These are phyloP conservation scores for Botrytis byssoidea DNA, from an alignment of 2,329 filamentous ascomycete species.

Conservation along the genomic window DNA sequence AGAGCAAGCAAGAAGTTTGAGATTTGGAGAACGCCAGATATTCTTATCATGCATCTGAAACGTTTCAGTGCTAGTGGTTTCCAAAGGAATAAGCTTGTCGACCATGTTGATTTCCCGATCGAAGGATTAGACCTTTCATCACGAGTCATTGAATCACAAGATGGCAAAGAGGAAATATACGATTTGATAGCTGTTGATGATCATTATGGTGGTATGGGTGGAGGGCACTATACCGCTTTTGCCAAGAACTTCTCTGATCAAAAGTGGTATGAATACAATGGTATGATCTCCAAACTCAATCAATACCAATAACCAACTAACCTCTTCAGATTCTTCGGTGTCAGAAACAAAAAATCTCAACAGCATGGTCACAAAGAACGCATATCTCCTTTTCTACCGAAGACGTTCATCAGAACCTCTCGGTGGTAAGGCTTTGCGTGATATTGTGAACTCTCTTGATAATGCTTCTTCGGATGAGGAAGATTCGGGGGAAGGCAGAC, in stretches of 20 bases:
- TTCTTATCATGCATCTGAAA: slow-evolving; percentile 92
- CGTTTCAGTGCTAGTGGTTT: slow-evolving; percentile 83
- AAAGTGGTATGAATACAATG: slow-evolving; percentile 96
- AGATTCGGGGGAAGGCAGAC: slow-evolving; percentile 76
- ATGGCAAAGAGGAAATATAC: slow-evolving; percentile 80
- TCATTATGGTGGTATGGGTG: slow-evolving; percentile 88
- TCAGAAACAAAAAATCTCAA: slow-evolving; percentile 58
- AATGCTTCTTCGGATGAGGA: slow-evolving; percentile 48
- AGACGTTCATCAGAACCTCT: slow-evolving; percentile 74
- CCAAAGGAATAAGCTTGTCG: slow-evolving; percentile 87
- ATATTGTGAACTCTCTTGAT: slow-evolving; percentile 65
- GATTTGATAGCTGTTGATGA: slow-evolving; percentile 96
- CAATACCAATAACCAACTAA: slow-evolving; percentile 42
- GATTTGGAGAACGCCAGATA: slow-evolving; percentile 94
- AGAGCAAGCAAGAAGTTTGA: slow-evolving; percentile 95
- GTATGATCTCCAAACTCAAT: slow-evolving; percentile 51
- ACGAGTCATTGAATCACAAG: slow-evolving; percentile 75
- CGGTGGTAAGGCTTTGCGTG: slow-evolving; percentile 72
- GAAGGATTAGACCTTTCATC: slow-evolving; percentile 79
- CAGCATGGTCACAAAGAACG: slow-evolving; percentile 68
- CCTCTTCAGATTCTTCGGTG: slow-evolving; percentile 68
- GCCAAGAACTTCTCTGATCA: slow-evolving; percentile 88
- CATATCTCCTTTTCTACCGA: slow-evolving; percentile 95
- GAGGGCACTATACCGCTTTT: slow-evolving; percentile 93
- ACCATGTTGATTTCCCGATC: slow-evolving; percentile 86